Base-by-base conservation (phyloP, 208 protist species). In the Histomonas meleagridis region DNA sequence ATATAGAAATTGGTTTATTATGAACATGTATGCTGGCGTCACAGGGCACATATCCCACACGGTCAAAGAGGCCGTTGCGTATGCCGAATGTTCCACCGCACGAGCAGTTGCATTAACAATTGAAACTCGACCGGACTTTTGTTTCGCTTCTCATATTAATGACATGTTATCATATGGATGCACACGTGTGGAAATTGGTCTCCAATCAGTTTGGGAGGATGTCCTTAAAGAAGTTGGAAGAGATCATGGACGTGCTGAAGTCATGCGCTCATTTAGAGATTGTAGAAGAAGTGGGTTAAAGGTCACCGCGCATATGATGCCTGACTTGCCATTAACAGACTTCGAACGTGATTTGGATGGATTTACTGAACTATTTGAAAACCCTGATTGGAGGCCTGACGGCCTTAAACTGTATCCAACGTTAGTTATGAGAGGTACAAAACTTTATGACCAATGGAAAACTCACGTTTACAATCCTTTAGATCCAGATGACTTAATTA, bases 241-340 rank as follows among this genome's bases (percentile, higher is more conserved):
- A 72, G 97, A 98, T 55, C 97, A 98, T 90, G 98, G 96, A 7
- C 96, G 98, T 43, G 93, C 96, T 72, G 96, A 97, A 46, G 96
- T 98, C 23, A 62, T 40, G 48, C 51, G 93, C 48, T 97, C 95
- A n/a, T 98, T 99, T 91, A 95, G 97, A 91, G 92, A 98, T 12
- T 94, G 96, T 43, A 99, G 99, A 92, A 97, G 99, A 93, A 94
- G 95, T 91, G 98, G 98, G 70, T 99, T 97, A 94, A 99, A 99
- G 93, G 96, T 99, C 0, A 97, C 98, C 48, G 97, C 98, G 14
- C 98, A 99, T 92, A 97, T 99, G 93, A 99, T 99, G 98, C 98
- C 98, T 9, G 98, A 99, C 95, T 94, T 99, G 43, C 97, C 98
- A 48, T 97, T 97, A 65, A 95, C 97, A 26, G 97, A 95, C 40